Conservation (phyloP, 495 filamentous ascomycete species). For the Hamigera avellanea region DNA sequence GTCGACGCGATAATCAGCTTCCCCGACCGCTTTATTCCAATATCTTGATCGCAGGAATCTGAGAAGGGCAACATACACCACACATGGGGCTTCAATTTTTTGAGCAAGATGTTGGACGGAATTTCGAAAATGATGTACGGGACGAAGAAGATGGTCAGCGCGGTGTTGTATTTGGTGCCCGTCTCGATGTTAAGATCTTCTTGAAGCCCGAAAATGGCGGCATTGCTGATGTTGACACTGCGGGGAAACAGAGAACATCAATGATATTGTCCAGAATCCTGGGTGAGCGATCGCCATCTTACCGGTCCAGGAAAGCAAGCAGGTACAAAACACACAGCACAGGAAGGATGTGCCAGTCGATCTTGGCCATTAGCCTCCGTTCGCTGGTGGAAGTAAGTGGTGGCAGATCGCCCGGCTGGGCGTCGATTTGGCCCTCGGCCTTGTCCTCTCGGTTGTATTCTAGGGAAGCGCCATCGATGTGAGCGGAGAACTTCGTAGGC, state of each 20-base stretch:
- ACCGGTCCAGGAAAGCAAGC: conserved; percentile 79
- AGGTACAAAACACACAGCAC: conserved; percentile 75
- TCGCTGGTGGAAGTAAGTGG: conserved; percentile 48
- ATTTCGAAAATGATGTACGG: conserved; percentile 83
- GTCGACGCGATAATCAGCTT: too few species aligned
- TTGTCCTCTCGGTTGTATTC: conserved; percentile 16
- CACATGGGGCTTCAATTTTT: conserved; percentile 65
- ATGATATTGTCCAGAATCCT: background rate
- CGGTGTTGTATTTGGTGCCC: conserved; percentile 60
- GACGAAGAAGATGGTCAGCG: conserved; percentile 83
- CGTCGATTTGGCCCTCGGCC: conserved; percentile 7
- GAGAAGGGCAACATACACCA: conserved; percentile 43
- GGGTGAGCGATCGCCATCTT: conserved; percentile 6
- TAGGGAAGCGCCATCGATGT: conserved; percentile 3
- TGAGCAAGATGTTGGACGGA: conserved; percentile 79
- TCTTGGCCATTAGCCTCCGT: conserved; percentile 57
- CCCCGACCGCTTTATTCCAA: background rate
- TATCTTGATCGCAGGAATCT: background rate
- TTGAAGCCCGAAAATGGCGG: conserved; percentile 48
- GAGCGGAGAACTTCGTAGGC: conserved; percentile 5
- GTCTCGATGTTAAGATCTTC: conserved; percentile 46
- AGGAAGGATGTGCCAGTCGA: conserved; percentile 73
- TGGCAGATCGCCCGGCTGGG: conserved; percentile 14
- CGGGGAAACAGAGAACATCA: conserved; percentile 5
- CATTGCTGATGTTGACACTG: conserved; percentile 60